Conservation (phyloP, 2,329 filamentous ascomycete species). For the Knoxdaviesia capensis region DNA sequence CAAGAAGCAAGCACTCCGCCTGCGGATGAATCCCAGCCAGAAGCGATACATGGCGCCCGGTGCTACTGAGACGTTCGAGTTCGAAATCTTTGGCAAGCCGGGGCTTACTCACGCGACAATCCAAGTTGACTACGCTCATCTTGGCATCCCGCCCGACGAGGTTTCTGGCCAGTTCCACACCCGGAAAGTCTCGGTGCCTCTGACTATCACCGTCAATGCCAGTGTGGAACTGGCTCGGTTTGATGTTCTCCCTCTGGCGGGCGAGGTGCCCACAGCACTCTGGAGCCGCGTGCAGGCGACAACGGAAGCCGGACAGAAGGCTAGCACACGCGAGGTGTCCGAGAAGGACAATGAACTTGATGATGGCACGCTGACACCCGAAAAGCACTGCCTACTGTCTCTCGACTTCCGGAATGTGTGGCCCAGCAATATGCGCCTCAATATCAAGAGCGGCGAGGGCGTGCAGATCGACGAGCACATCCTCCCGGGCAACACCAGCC, state of each 20-base stretch:
- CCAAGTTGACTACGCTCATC: conserved; percentile 68
- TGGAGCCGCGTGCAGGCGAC: conserved; percentile 25
- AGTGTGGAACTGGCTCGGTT: conserved; percentile 67
- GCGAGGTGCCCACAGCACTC: conserved; percentile 38
- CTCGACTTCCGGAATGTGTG: conserved; percentile 79
- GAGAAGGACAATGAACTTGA: not conserved
- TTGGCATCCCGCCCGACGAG: conserved; percentile 51
- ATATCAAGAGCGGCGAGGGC: conserved; percentile 32
- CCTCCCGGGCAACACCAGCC: conserved; percentile 47
- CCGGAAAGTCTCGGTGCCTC: conserved; percentile 57
- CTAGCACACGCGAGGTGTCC: not conserved
- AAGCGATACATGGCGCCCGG: conserved; percentile 45
- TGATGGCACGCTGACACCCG: conserved; percentile 16
- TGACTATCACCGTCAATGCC: conserved; percentile 81
- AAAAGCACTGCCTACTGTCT: conserved; percentile 58
- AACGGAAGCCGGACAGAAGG: not conserved
- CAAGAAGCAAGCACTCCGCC: conserved; percentile 47
- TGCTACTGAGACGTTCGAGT: conserved; percentile 49
- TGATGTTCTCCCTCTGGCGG: conserved; percentile 56
- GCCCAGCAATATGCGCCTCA: conserved; percentile 58
- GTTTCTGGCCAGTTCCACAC: conserved; percentile 62
- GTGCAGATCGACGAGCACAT: conserved; percentile 33
- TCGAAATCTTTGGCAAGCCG: conserved; percentile 73
- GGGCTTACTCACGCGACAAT: conserved; percentile 62
- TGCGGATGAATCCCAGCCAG: conserved; percentile 27